phyloP scores from a whole-genome alignment of 1,284 basidiomycete species.

The Leccinum angustisporum region DNA sequence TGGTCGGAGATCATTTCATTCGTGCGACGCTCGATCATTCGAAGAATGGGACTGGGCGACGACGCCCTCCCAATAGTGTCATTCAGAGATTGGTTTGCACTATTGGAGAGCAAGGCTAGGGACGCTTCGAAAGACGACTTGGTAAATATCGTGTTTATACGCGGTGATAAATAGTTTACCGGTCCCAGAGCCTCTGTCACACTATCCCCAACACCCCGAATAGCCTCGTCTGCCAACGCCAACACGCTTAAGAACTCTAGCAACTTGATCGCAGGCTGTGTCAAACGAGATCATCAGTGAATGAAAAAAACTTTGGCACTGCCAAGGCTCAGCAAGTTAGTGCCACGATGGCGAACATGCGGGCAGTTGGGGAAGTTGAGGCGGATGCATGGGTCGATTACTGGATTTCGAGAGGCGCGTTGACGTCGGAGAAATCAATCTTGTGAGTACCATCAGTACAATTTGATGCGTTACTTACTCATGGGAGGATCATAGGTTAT shows the following conservation, averaged over 20 bases:
- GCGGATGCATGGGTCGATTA: slow-evolving; percentile 12
- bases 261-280: background rate
- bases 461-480: too few relatives aligned
- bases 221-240: background rate
- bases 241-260: background rate
- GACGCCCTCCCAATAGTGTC: background rate
- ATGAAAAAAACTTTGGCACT: too few relatives aligned
- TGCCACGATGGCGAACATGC: slow-evolving; percentile 2
- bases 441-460: too few relatives aligned
- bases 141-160: background rate
- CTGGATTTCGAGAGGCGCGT: background rate
- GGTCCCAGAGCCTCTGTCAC: too few relatives aligned
- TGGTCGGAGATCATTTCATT: background rate
- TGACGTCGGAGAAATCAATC: too few relatives aligned
- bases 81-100: background rate
- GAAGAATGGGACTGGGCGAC: background rate
- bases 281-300: background rate
- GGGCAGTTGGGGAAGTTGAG: background rate
- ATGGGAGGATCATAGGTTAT: too few relatives aligned
- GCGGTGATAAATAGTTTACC: too few relatives aligned
- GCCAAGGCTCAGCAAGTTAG: background rate
- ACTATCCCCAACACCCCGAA: background rate
- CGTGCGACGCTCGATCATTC: background rate
- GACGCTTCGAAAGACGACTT: background rate
- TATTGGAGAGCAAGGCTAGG: background rate